These are phyloP conservation scores for Yarrowia keelungensis DNA, from an alignment of 805 yeast species.

Conservation along the genomic window DNA sequence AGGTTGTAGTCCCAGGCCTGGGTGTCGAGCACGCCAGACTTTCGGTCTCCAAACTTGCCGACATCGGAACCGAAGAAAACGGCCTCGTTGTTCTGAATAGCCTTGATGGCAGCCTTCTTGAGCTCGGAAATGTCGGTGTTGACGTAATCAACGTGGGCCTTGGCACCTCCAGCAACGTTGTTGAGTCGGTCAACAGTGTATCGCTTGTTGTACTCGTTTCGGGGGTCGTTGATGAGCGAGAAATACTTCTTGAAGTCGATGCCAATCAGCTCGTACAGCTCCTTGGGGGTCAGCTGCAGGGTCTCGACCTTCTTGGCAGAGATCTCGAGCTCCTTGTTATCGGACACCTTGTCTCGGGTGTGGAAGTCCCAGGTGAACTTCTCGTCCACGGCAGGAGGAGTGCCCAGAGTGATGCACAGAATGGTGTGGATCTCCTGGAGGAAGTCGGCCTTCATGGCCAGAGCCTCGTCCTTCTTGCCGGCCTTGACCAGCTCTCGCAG, in stretches of 20 bases:
- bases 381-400: constrained; percentile 77
- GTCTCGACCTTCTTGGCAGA: constrained; percentile 53
- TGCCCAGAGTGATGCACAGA: constrained; percentile 72
- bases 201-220: constrained; percentile 69
- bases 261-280: constrained; percentile 62
- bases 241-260: constrained; percentile 61
- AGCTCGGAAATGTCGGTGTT: constrained; percentile 67
- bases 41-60: constrained; percentile 72
- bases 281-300: constrained; percentile 59
- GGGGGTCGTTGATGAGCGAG: constrained; percentile 81
- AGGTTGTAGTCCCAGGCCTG: constrained; percentile 71
- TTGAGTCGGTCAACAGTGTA: constrained; percentile 77
- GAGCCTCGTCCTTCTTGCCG: constrained; percentile 51
- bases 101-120: constrained; percentile 66
- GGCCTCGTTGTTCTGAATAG: constrained; percentile 75
- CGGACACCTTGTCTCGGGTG: constrained; percentile 65
- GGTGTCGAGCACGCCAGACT: constrained; percentile 74
- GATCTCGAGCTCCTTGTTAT: constrained; percentile 47
- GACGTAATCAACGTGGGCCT: constrained; percentile 65
- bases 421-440: constrained; percentile 70
- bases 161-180: constrained; percentile 66
- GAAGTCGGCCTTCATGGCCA: constrained; percentile 55
- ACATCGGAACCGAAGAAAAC: constrained; percentile 91
- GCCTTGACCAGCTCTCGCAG: constrained; percentile 61
- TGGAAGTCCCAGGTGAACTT: constrained; percentile 74